A percentile compares a stretch with the other conserved stretches of the same genome.
Conservation (phyloP, 768 basidiomycete species). For the Collybia mongolica region DNA sequence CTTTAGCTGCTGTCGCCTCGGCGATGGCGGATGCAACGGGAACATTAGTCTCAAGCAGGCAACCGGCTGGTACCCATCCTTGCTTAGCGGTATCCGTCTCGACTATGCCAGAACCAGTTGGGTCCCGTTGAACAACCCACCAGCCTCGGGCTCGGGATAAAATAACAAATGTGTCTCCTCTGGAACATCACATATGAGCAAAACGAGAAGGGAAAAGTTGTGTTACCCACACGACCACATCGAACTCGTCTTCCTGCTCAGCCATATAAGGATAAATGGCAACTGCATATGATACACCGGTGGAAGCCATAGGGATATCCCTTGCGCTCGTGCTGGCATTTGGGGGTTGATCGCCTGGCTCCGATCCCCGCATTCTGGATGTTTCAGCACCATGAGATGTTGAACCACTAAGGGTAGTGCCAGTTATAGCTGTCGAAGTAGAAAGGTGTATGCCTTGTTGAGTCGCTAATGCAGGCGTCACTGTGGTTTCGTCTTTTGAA, state of each 20-base stretch:
- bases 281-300: constrained; percentile 87
- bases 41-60: constrained; percentile 88
- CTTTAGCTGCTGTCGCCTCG: constrained; percentile 71
- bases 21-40: constrained; percentile 88
- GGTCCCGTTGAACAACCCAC: constrained; percentile 99
- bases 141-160: constrained; percentile 94
- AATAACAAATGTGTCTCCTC: constrained; percentile 93
- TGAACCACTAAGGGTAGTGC: constrained; percentile 26
- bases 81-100: constrained; percentile 78
- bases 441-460: constrained; percentile 12
- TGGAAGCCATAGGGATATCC: constrained; percentile 43
- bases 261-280: constrained; percentile 99
- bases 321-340: constrained; percentile 23
- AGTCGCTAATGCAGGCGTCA: constrained; percentile 28
- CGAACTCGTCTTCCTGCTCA: constrained; percentile 98
- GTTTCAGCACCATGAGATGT: constrained; percentile 24
- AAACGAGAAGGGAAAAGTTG: constrained; percentile 3
- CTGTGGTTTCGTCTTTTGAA: constrained; percentile 31
- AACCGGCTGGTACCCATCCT: constrained; percentile 98
- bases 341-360: constrained; percentile 14
- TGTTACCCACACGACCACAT: constrained; percentile 84
- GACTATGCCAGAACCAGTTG: constrained; percentile 76
- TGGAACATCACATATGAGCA: constrained; percentile 25
- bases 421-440: constrained; percentile 20
- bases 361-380: constrained; percentile 16